Percentiles rank a stretch among this genome's conserved stretches.
phyloP scores from a whole-genome alignment of 257 asterid genomes.

The Nicotiana tomentosiformis region DNA sequence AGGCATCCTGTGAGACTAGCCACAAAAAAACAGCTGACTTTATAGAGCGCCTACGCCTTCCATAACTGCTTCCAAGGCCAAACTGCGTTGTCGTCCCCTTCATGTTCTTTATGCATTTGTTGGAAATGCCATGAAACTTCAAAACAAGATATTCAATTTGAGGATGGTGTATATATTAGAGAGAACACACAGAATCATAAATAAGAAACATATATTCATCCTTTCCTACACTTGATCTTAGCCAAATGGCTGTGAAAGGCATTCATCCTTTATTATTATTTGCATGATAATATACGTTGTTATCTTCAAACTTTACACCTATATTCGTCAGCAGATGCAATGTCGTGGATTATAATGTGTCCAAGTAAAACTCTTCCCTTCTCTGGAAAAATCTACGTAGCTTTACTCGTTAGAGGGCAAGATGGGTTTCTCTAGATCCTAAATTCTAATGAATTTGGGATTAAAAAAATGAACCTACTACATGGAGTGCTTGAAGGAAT shows the following conservation, averaged over 20 bases:
- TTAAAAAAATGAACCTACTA: background rate
- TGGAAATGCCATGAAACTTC: background rate
- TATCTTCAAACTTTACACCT: background rate
- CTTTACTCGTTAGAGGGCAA: background rate
- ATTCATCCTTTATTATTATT: conserved; percentile 3
- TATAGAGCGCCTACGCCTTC: background rate
- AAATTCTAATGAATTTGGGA: background rate
- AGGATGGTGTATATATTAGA: background rate
- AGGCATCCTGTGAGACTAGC: background rate
- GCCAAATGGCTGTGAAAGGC: conserved; percentile 45
- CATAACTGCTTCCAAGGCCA: background rate
- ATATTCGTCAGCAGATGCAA: background rate
- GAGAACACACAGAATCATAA: background rate
- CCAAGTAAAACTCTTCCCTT: background rate
- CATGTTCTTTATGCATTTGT: background rate
- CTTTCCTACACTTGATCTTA: conserved; percentile 30
- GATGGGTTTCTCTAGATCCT: background rate
- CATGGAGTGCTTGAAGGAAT: background rate
- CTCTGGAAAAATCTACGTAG: background rate
- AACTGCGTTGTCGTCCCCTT: background rate
- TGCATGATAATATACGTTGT: background rate
- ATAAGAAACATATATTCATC: background rate
- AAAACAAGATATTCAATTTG: background rate
- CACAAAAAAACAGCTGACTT: background rate
- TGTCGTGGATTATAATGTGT: background rate